Evolutionary conservation across 257 asterid genomes (phyloP), one percentile per base, ranked within the genome.

Genomic region (Salvia hispanica): DNA sequence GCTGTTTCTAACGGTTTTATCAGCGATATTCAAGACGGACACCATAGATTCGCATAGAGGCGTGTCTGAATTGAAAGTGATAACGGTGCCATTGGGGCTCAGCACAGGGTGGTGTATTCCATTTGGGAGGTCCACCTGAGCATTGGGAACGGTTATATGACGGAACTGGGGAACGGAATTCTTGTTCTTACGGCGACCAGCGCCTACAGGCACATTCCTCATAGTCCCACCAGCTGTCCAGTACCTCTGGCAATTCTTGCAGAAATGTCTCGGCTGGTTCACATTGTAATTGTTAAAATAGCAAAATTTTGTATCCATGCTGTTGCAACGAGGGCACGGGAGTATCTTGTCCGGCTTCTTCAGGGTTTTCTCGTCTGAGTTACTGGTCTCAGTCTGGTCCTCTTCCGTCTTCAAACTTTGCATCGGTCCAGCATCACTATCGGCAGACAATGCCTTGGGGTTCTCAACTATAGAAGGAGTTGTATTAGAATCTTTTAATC

Each of bases 171-270:
- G 56, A 46, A 81, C 52, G 3, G 67, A 16, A 25, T 61, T 76
- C 70, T 78, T 78, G 78, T 75, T 72, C 66, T 75, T 81, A 42
- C 86, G 83, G 33, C 85, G 82, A 2, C 85, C 85, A 0, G 85
- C 85, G 18, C 85, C 85, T 8, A 81, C 80, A 13, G 78, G 83
- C 46, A 81, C 78, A 7, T 75, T 81, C 79, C 86, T 78, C 81
- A 81, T 81, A 37, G 77, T 78, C 67, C 86, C 86, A 7, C 86
- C 86, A 52, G 83, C 83, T 9, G 83, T 81, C 86, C 86, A 81
- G 72, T 81, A 81, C 66, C 85, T 72, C 67, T 81, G 85, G 59
- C 85, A 81, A 4, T 78, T 81, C 76, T 71, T 81, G 74, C 86
- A 81, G 79, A 78, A 78, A 69, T 81, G 81, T 12, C 86, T 48